Evolutionary conservation across 2,329 filamentous ascomycete genomes (phyloP).

Genomic region (Paracoccidioides brasiliensis): DNA sequence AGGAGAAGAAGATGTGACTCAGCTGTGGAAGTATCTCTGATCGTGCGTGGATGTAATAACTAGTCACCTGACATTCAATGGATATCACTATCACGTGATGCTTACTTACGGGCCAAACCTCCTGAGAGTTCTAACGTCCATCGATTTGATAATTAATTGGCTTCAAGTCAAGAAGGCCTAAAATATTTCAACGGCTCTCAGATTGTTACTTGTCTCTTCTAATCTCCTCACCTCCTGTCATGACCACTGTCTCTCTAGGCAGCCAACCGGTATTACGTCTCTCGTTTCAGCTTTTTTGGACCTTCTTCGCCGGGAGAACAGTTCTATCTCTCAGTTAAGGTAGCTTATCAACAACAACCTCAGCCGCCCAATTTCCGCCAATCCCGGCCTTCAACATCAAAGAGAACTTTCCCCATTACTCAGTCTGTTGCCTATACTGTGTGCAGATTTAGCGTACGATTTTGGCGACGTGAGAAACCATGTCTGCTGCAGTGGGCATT

Average conservation of each 20-base stretch:
- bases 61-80: too few relatives aligned
- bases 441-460: not conserved
- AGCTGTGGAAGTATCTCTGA: not conserved
- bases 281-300: not conserved
- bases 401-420: not conserved
- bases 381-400: not conserved
- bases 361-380: not conserved
- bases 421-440: not conserved
- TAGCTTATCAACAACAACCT: not conserved
- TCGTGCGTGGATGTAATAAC: too few relatives aligned
- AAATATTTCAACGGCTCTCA: not conserved
- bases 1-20: not conserved
- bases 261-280: not conserved
- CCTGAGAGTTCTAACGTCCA: not conserved
- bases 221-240: not conserved
- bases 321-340: not conserved
- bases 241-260: not conserved
- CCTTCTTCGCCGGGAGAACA: not conserved
- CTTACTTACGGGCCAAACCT: not conserved
- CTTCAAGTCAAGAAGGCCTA: not conserved
- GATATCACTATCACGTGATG: not conserved
- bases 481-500: not conserved
- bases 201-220: not conserved
- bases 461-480: not conserved
- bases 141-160: not conserved